Base-by-base conservation (phyloP, 805 yeast species). In the Yarrowia bubula region DNA sequence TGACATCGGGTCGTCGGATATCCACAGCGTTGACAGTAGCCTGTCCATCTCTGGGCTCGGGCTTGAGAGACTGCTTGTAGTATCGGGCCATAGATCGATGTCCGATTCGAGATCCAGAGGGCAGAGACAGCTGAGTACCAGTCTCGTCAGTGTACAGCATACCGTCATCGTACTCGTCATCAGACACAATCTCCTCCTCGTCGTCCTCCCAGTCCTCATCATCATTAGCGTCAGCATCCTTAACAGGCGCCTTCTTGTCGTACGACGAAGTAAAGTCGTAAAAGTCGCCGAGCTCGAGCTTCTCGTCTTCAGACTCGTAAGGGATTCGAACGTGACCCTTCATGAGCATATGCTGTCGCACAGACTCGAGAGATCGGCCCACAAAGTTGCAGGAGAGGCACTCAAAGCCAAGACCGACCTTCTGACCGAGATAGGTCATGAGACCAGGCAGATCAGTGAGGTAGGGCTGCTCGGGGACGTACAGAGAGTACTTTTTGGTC, bases 321-420 rank as follows among this genome's bases (percentile, higher is more conserved):
- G 98, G 98, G 67, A 95, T 82, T 72, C 85, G 84, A 78, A 93
- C 88, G 75, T 95, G 99, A 66, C 91, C 85, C 75, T 95, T 95
- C 8, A 88, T 82, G 4, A 80, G 71, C 89, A 91, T 87, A 75
- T 95, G 99, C 47, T 90, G 95, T 70, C 97, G 86, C 10, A 90
- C 92, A 67, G 96, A 89, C 71, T 90, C 96, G 35, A 93, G 73
- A 64, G 86, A 84, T 67, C 84, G 83, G n/a, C 98, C 98, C 75
- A 89, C 88, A 73, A 86, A 95, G 37, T 80, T 80, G 75, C 99
- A 95, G 64, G 85, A 83, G 53, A 93, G 76, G 74, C 99, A 95
- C 69, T 88, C 83, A 69, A 90, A 87, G 43, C 97, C 97, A 48
- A 86, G 81, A 9, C 92, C 89, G 64, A 93, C 84, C 70, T 88